Base-by-base conservation (phyloP, 306 rosid species). In the Datisca glomerata region DNA sequence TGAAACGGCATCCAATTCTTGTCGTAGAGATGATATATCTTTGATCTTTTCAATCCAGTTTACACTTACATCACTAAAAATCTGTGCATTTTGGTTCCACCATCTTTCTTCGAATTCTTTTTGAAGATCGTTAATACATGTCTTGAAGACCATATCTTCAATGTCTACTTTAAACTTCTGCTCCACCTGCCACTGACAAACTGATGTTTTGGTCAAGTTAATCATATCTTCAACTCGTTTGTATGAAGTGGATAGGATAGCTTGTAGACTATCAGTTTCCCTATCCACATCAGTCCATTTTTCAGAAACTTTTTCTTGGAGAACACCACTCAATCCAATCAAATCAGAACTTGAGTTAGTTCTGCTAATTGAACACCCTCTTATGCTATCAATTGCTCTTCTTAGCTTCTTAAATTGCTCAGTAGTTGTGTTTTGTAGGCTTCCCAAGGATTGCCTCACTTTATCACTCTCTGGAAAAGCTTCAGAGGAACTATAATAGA, bases 121-220 rank as follows among this genome's bases (percentile, higher is more conserved):
- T 47, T 66, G 81, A 47, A 71, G 53, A 53, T 69, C 50, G 50
- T 49, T 41, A 31, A 84, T 51, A 58, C 78, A 76, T 62, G 47
- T 72, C 38, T 58, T 47, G 16, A 75, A 55, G 50, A 84, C 92
- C 76, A 70, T 56, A 27, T 40, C 53, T 51, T 89, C 96, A 52
- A 78, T 67, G 57, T 91, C 74, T 29, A 71, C 73, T 20, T 25
- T 80, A 66, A 70, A 78, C 25, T 80, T 75, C 55, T 54, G 86
- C 58, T 75, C 94, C 57, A 33, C 72, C 55, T 68, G 79, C 81
- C 79, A 71, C 49, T 68, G 79, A 68, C 61, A 67, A 43, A 66
- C 59, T 11, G 85, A 62, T 24, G 55, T 54, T 63, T 56, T 70
- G 3, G 84, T 57, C 51, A 27, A 53, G 41, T 13, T 53, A 56